phyloP scores from a whole-genome alignment of 2,329 filamentous ascomycete genomes.

The Calonectria pseudoreteaudii region DNA sequence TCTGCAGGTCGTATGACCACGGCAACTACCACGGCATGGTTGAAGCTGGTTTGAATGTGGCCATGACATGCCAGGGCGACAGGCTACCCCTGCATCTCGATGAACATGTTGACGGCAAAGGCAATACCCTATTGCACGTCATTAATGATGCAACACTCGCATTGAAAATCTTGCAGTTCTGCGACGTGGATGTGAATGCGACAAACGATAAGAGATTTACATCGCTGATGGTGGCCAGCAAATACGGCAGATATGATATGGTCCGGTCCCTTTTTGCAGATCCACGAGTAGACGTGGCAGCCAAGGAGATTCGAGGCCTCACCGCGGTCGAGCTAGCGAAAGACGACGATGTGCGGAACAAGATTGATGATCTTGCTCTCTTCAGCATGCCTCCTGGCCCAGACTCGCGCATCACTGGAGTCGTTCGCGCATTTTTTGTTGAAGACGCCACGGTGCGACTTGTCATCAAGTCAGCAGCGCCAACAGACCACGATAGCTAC shows the following conservation, averaged over 20 bases:
- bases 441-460: conserved; percentile 95
- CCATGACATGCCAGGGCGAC: conserved; percentile 81
- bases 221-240: conserved; percentile 96
- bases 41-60: conserved; percentile 79
- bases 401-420: conserved; percentile 88
- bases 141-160: conserved; percentile 87
- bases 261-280: conserved; percentile 90
- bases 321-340: conserved; percentile 97
- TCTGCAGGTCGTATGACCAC: conserved; percentile 96
- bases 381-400: conserved; percentile 78
- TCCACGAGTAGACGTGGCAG: conserved; percentile 84
- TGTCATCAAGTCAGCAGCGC: conserved; percentile 93
- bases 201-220: conserved; percentile 96
- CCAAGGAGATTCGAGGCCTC: conserved; percentile 87
- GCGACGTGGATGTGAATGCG: conserved; percentile 96
- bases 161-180: conserved; percentile 79
- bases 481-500: conserved; percentile 83
- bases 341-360: conserved; percentile 96
- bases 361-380: conserved; percentile 92
- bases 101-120: conserved; percentile 91
- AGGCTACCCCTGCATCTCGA: conserved; percentile 86
- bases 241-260: conserved; percentile 95
- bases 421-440: conserved; percentile 96
- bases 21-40: conserved; percentile 90
- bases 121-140: conserved; percentile 96